phyloP scores from a whole-genome alignment of 768 basidiomycete species.

The Collybia nuda region DNA sequence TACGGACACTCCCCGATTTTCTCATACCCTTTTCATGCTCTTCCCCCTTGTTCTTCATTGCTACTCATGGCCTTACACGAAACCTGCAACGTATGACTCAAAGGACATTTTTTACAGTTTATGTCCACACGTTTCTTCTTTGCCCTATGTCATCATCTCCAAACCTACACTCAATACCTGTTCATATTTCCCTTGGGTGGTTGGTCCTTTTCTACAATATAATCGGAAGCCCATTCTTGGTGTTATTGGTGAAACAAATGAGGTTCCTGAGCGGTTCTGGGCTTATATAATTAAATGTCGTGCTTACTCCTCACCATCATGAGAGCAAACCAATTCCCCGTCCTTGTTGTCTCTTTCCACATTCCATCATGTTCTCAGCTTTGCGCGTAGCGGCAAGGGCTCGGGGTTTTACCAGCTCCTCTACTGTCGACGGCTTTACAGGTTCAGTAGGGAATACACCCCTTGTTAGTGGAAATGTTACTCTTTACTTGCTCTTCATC shows the following conservation, averaged over 20 bases:
- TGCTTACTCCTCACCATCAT: constrained; percentile 24
- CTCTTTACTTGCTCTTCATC: neutral
- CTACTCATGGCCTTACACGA: constrained; percentile 42
- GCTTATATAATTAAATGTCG: constrained; percentile 37
- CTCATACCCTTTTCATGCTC: constrained; percentile 32
- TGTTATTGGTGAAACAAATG: neutral
- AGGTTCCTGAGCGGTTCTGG: neutral
- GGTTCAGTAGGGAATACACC: constrained; percentile 94
- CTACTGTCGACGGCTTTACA: constrained; percentile 72
- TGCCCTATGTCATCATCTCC: constrained; percentile 29
- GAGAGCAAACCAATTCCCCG: neutral
- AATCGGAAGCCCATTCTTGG: constrained; percentile 10
- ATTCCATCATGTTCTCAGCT: constrained; percentile 30
- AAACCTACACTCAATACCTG: constrained; percentile 22
- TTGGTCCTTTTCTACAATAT: constrained; percentile 23
- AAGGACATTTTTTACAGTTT: constrained; percentile 25
- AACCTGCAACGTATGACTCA: constrained; percentile 30
- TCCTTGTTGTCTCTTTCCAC: constrained; percentile 4
- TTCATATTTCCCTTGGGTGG: constrained; percentile 19
- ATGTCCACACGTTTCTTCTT: constrained; percentile 29
- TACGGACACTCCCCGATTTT: constrained; percentile 19
- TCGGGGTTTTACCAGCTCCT: constrained; percentile 34
- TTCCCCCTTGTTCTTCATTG: constrained; percentile 19
- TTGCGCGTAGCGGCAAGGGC: constrained; percentile 28
- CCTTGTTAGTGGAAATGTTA: constrained; percentile 50